Evolutionary conservation across 495 filamentous ascomycete species (phyloP).

Genomic region (Poronia punctata): DNA sequence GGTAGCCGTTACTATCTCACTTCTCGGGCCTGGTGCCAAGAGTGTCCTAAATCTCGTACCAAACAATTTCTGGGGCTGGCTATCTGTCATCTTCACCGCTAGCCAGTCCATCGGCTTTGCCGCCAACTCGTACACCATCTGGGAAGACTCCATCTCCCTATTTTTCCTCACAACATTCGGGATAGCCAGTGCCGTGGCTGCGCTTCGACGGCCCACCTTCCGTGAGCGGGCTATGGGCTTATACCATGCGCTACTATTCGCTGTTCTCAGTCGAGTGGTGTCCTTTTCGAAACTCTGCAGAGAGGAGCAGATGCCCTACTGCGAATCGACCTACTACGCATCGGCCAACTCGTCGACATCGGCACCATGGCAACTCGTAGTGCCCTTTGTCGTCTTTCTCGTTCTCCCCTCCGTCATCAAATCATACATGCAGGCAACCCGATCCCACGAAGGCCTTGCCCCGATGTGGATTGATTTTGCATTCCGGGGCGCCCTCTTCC

Average conservation of each 20-base stretch:
- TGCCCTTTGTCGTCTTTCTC: constrained; percentile 68
- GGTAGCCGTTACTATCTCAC: constrained; percentile 49
- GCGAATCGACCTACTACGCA: constrained; percentile 90
- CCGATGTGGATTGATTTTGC: constrained; percentile 74
- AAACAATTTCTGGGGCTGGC: constrained; percentile 77
- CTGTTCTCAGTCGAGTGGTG: constrained; percentile 70
- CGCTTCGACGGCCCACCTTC: constrained; percentile 57
- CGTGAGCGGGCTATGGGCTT: constrained; percentile 64
- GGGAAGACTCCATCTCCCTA: constrained; percentile 93
- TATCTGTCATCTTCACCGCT: constrained; percentile 71
- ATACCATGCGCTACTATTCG: constrained; percentile 79
- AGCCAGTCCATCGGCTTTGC: constrained; percentile 85
- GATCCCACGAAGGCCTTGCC: constrained; percentile 79
- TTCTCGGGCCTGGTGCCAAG: constrained; percentile 41
- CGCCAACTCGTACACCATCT: constrained; percentile 96
- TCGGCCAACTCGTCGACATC: constrained; percentile 89
- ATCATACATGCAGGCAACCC: constrained; percentile 65
- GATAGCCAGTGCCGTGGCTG: constrained; percentile 59
- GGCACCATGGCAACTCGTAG: constrained; percentile 77
- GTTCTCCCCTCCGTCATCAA: constrained; percentile 72
- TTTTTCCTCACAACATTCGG: constrained; percentile 91
- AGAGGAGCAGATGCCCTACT: constrained; percentile 97
- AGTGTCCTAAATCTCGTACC: constrained; percentile 58
- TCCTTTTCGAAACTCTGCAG: constrained; percentile 90
- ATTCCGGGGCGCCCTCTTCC: constrained; percentile 67